Evolutionary conservation across 257 asterid genomes (phyloP).

Genomic region (Catharanthus roseus): DNA sequence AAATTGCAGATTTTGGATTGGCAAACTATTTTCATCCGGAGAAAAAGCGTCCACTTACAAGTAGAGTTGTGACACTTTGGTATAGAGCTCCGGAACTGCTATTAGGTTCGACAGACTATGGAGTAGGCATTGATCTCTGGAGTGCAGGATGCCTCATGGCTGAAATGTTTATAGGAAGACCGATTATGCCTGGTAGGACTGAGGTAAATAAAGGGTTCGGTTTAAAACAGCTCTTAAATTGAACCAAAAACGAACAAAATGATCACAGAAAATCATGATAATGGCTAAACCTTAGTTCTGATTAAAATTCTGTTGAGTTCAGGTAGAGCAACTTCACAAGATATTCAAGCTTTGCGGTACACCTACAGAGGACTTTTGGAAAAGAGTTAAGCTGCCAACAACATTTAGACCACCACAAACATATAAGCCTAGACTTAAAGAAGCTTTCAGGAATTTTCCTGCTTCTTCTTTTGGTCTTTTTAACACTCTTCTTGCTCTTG

Average conservation of each 20-base stretch:
- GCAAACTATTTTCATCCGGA: slow-evolving; percentile 46
- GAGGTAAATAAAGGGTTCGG: slow-evolving; percentile 42
- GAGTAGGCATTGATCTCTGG: slow-evolving; percentile 77
- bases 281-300: neutral
- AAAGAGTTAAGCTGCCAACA: slow-evolving; percentile 41
- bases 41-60: slow-evolving; percentile 54
- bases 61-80: slow-evolving; percentile 87
- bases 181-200: slow-evolving; percentile 71
- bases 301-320: neutral
- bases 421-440: slow-evolving; percentile 44
- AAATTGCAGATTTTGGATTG: slow-evolving; percentile 80
- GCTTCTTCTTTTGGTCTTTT: slow-evolving; percentile 53
- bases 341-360: slow-evolving; percentile 85
- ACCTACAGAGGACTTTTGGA: slow-evolving; percentile 59
- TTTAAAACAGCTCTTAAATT: too few species aligned
- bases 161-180: slow-evolving; percentile 76
- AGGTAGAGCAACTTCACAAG: slow-evolving; percentile 81
- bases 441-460: slow-evolving; percentile 54
- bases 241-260: neutral
- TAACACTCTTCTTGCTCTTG: slow-evolving; percentile 51
- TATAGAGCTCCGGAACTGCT: slow-evolving; percentile 73
- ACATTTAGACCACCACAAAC: slow-evolving; percentile 64
- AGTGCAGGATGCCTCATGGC: slow-evolving; percentile 90
- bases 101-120: slow-evolving; percentile 75
- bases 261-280: neutral